Evolutionary conservation across 202 grass and related monocot species (phyloP).

Genomic region (Saccharum hybrid): DNA sequence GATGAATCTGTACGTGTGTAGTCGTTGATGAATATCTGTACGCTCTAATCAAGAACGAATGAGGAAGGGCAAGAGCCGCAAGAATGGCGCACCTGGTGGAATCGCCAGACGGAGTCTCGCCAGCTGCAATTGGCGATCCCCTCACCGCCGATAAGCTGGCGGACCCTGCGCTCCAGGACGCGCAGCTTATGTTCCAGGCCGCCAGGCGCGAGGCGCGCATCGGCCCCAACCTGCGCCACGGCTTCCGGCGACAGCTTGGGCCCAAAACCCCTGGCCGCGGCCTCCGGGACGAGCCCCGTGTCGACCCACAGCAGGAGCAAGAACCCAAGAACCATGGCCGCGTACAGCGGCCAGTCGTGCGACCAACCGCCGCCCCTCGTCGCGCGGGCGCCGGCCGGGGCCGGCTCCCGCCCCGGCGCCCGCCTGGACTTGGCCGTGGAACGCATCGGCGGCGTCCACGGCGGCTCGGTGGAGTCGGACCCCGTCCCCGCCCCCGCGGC

Average conservation of each 20-base stretch:
- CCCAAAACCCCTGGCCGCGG: constrained; percentile 43
- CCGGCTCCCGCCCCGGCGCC: not conserved
- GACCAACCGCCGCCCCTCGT: not conserved
- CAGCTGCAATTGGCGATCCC: constrained; percentile 62
- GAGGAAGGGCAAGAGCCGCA: not conserved
- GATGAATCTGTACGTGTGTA: not conserved
- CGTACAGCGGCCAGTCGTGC: constrained; percentile 46
- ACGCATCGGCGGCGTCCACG: constrained; percentile 55
- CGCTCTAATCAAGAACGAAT: not conserved
- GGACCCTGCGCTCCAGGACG: constrained; percentile 50
- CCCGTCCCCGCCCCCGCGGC: not conserved
- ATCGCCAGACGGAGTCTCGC: constrained; percentile 63
- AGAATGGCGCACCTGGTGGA: constrained; percentile 64
- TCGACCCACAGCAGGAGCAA: constrained; percentile 66
- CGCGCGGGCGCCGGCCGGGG: not conserved
- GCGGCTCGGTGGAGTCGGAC: constrained; percentile 34
- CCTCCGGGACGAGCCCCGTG: constrained; percentile 64
- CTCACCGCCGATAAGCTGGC: constrained; percentile 43
- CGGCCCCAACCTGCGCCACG: constrained; percentile 46
- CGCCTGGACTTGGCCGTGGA: constrained; percentile 59
- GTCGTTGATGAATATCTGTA: not conserved
- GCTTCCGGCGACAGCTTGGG: constrained; percentile 60
- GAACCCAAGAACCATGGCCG: constrained; percentile 44
- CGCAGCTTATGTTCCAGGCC: constrained; percentile 48
- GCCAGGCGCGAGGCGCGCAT: constrained; percentile 42